These are phyloP conservation scores for Blastobotrys malaysiensis DNA, from an alignment of 1,139 yeast genomes.

Conservation along the genomic window DNA sequence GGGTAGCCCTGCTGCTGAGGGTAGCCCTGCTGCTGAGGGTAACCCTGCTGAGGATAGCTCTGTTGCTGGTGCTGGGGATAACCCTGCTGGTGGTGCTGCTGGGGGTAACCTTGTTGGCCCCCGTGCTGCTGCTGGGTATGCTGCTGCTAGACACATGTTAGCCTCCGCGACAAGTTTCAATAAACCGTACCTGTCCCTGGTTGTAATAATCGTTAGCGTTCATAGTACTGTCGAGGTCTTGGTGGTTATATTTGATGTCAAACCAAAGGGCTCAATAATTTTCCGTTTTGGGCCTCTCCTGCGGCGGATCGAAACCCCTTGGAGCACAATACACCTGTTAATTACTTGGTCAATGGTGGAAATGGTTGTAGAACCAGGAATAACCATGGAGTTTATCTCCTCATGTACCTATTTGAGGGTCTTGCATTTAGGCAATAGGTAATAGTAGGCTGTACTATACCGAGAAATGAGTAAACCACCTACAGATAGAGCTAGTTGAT, in stretches of 20 bases:
- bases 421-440: no score
- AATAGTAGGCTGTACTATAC: no score
- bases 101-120: slow-evolving; percentile 18
- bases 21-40: slow-evolving; percentile 19
- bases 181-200: slow-evolving; percentile 12
- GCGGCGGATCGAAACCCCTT: background rate
- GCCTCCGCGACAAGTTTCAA: background rate
- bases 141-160: slow-evolving; percentile 1
- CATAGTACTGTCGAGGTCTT: slow-evolving; percentile 12
- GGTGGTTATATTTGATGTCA: background rate
- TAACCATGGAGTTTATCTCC: no score
- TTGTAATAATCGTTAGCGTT: slow-evolving; percentile 26
- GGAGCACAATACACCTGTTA: background rate
- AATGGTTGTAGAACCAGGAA: no score
- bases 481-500: no score
- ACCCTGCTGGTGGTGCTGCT: slow-evolving; percentile 18
- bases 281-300: background rate
- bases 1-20: slow-evolving; percentile 19
- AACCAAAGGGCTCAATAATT: background rate
- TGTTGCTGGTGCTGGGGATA: slow-evolving; percentile 14
- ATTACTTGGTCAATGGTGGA: no score
- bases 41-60: slow-evolving; percentile 22
- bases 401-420: no score
- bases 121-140: slow-evolving; percentile 15
- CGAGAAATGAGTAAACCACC: no score